A percentile compares a stretch with the other conserved stretches of the same genome.
These are phyloP conservation scores for Colletotrichum theobromicola DNA, from an alignment of 2,329 filamentous ascomycete genomes.

Conservation along the genomic window DNA sequence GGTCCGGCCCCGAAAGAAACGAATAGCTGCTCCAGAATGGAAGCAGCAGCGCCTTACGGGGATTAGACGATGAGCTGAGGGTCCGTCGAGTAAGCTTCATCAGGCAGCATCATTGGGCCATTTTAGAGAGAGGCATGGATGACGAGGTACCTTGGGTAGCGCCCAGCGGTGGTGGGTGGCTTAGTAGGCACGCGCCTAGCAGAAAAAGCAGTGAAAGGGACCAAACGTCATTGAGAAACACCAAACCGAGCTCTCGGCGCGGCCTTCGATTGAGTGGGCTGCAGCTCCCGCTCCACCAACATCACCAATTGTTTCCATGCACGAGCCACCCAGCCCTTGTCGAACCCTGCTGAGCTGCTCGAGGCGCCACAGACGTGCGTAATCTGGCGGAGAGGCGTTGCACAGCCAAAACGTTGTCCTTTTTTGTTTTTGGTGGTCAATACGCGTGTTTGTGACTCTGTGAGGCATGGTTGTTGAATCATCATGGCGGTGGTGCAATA, in stretches of 20 bases:
- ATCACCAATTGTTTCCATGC: neutral
- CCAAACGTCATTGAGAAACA: conserved; percentile 8
- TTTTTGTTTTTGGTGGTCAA: neutral
- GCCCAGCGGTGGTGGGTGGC: neutral
- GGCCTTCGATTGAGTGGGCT: no score
- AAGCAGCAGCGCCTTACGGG: neutral
- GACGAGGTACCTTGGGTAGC: neutral
- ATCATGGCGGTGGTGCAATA: neutral
- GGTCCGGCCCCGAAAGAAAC: neutral
- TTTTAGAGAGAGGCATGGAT: neutral
- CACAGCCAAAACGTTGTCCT: neutral
- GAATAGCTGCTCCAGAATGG: no score
- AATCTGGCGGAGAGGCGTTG: conserved; percentile 1
- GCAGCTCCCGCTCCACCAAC: neutral
- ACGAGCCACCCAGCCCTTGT: neutral
- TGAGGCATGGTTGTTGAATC: neutral
- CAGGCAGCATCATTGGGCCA: neutral
- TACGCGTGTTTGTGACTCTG: neutral
- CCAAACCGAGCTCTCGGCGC: conserved; percentile 1
- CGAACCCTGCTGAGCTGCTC: conserved; percentile 5
- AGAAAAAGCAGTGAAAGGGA: neutral
- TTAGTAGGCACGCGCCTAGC: conserved; percentile 13
- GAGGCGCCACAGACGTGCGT: conserved; percentile 18
- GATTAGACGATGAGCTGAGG: neutral
- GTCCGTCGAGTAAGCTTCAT: neutral